Evolutionary conservation across 2,329 filamentous ascomycete species (phyloP), one percentile per base, ranked within the genome.

Genomic region (Penicillium sclerotigenum): DNA sequence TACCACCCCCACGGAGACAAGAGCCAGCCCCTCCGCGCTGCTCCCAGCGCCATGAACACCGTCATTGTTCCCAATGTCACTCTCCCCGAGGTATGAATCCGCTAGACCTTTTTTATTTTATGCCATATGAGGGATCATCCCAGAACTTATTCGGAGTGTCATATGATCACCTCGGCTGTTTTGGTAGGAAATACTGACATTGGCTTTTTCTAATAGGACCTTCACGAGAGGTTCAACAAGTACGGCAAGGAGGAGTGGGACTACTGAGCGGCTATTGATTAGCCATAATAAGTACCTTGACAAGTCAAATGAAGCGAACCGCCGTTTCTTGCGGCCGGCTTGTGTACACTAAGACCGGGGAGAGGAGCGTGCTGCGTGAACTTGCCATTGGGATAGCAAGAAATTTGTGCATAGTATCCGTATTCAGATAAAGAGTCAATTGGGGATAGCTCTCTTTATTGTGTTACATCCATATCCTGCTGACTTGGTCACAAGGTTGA

Each of bases 191-290:
- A 51, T 48, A 42, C 54, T 62, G 45, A 59, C 59, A 51, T 31
- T 20, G 31, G 37, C 31, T 50, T 37, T 42, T 31, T 56, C 20
- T 41, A 47, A 56, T 69, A 95, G 90, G 83, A 88, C 70, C 85
- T 97, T 63, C 94, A 99, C 80, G 94, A 99, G 68, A 89, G 88
- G 81, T 97, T 88, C 86, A 99, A 99, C 89, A 99, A 99, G 84
- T 97, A 90, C 86, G 94, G 94, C 77, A 97, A 97, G 86, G 94
- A 97, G 67, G 92, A 91, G 67, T 97, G 70, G 63, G 72, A 75
- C 64, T 74, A 73, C 64, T 75, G 69, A 58, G 65, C 58, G 52
- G 55, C 54, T 50, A 52, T 22, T 40, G 40, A 47, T 41, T 54
- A 57, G 57, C 55, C 41, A 40, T 29, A 28, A 34, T 20, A 52